Evolutionary conservation across 2,329 filamentous ascomycete species (phyloP), one percentile per base, ranked within the genome.

Genomic region (Cercospora zeae-maydis): DNA sequence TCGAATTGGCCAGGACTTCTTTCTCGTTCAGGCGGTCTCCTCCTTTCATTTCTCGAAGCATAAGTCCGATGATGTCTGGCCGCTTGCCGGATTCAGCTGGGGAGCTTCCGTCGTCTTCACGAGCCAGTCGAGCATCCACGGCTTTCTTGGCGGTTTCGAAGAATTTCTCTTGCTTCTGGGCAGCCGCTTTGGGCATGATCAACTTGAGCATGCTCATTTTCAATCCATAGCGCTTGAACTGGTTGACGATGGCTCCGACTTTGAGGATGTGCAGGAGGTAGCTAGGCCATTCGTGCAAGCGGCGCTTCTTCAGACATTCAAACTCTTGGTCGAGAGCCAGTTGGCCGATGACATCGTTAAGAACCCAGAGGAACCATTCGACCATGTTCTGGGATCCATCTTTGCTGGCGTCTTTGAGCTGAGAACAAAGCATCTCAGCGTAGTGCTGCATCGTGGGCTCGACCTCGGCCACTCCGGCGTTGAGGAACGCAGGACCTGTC

Each of bases 301-400:
- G 63, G 11, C 65, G 61, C 51, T 64, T 62, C 36, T 64, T 47
- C 13, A 69, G 56, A 59, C 68, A 70, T 47, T 67, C 52, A 33
- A 80, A 80, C 71, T 81, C 78, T 11, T 83, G 82, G 55, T 82
- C 80, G 75, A 86, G 78, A 0, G 81, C 83, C 59, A 83, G 77
- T 71, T 86, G 78, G 0, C 86, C 86, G 8, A 85, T 86, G 42
- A 88, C 85, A 33, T 91, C 87, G 66, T 85, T 84, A 85, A 91
- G 91, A 58, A 96, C 86, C 63, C 83, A 79, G 65, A 93, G 90
- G 76, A 95, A 96, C 74, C 96, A 84, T n/a, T 96, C 83, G 0
- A 84, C 86, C 57, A 92, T 84, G 36, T 83, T 81, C 61, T 87
- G 82, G 72, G 96, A 95, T 73, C 95, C 79, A 37, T 87, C 84